A percentile compares a stretch with the other conserved stretches of the same genome.
Evolutionary conservation across 1,284 basidiomycete genomes (phyloP).

Genomic region (Ceratobasidium sp.): DNA sequence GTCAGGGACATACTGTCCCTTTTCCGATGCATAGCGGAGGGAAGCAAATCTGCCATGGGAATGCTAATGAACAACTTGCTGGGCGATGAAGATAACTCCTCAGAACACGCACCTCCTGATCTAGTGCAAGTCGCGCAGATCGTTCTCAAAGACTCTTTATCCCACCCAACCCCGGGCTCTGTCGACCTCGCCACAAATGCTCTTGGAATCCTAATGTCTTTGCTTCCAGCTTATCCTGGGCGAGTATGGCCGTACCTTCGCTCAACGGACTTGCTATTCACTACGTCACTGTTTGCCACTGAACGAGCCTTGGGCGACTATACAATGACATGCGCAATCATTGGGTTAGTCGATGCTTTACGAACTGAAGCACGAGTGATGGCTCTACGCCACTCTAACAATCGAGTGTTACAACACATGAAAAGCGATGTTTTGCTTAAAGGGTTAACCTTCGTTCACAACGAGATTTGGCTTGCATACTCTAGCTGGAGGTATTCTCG

Average conservation of each 20-base stretch:
- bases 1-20: slow-evolving; percentile 80
- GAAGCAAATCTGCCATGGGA: slow-evolving; percentile 68
- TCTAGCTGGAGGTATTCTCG: slow-evolving; percentile 81
- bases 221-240: slow-evolving; percentile 76
- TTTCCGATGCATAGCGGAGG: slow-evolving; percentile 75
- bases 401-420: slow-evolving; percentile 63
- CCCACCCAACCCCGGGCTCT: slow-evolving; percentile 59
- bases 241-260: slow-evolving; percentile 87
- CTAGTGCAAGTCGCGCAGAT: slow-evolving; percentile 80
- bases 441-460: slow-evolving; percentile 76
- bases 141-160: slow-evolving; percentile 83
- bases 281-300: slow-evolving; percentile 67
- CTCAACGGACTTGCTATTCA: slow-evolving; percentile 75
- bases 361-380: slow-evolving; percentile 69
- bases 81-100: slow-evolving; percentile 51
- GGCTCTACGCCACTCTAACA: slow-evolving; percentile 60
- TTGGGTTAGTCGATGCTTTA: slow-evolving; percentile 77
- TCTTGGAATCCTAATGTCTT: slow-evolving; percentile 77
- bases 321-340: slow-evolving; percentile 77
- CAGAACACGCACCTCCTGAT: slow-evolving; percentile 67
- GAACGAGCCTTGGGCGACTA: slow-evolving; percentile 79
- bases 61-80: slow-evolving; percentile 60
- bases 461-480: slow-evolving; percentile 86
- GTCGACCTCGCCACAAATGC: slow-evolving; percentile 76
- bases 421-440: slow-evolving; percentile 85